Evolutionary conservation across 129 eudicot species (phyloP).

Genomic region (Silybum marianum): DNA sequence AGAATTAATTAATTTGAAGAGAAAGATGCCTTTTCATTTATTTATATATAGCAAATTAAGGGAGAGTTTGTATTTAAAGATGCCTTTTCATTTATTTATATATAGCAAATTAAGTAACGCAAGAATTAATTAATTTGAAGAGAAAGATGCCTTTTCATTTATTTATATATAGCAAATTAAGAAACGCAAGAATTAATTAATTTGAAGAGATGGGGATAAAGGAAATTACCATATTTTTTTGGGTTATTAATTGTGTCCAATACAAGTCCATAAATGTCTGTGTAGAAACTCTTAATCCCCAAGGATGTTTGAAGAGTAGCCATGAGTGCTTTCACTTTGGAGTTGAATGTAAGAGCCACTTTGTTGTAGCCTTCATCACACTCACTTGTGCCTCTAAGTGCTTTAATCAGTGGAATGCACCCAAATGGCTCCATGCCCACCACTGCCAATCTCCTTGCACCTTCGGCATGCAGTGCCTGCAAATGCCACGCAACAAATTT

Average conservation of each 20-base stretch:
- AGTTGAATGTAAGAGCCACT: slow-evolving; percentile 49
- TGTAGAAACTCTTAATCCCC: slow-evolving; percentile 23
- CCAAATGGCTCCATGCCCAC: slow-evolving; percentile 60
- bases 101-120: not conserved
- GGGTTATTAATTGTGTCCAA: slow-evolving; percentile 36
- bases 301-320: slow-evolving; percentile 32
- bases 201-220: not conserved
- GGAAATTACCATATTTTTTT: slow-evolving; percentile 36
- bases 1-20: not conserved
- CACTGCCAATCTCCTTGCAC: slow-evolving; percentile 47
- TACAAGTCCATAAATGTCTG: slow-evolving; percentile 40
- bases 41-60: not conserved
- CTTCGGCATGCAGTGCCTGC: slow-evolving; percentile 46
- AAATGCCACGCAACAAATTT: not conserved
- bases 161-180: not conserved
- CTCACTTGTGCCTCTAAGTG: slow-evolving; percentile 26
- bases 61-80: too few relatives aligned
- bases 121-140: not conserved
- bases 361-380: slow-evolving; percentile 46
- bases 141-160: too few relatives aligned
- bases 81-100: too few relatives aligned
- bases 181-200: not conserved
- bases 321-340: slow-evolving; percentile 37
- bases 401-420: slow-evolving; percentile 49
- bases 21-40: too few relatives aligned